phyloP scores from a whole-genome alignment of 768 basidiomycete genomes.

The Calocybe indica region DNA sequence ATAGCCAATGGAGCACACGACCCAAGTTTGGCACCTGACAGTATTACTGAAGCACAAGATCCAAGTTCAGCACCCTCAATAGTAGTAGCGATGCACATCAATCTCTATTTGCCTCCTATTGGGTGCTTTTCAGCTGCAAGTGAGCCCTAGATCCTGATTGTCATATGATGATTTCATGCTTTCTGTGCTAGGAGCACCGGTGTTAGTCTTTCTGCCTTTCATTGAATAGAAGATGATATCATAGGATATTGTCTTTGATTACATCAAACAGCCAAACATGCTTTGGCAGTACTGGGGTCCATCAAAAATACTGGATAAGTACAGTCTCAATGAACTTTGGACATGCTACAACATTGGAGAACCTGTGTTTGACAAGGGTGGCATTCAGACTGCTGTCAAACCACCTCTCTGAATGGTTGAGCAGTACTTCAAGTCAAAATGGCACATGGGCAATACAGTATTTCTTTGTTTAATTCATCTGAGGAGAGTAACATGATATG shows the following conservation, averaged over 20 bases:
- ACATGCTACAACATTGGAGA: conserved; percentile 2
- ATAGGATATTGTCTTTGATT: neutral
- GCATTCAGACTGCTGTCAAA: conserved; percentile 1
- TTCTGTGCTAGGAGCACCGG: too few species aligned
- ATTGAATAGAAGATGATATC: neutral
- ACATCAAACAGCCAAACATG: conserved; percentile 1
- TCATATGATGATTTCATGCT: too few species aligned
- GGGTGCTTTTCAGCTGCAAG: too few species aligned
- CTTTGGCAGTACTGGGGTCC: conserved; percentile 4
- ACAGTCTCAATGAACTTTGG: neutral
- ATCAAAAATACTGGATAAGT: conserved; percentile 1
- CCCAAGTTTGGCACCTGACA: too few species aligned
- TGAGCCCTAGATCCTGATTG: too few species aligned
- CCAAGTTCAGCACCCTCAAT: too few species aligned
- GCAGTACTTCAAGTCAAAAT: conserved; percentile 2
- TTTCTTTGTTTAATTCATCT: neutral
- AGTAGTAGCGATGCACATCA: too few species aligned
- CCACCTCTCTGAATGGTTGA: conserved; percentile 5
- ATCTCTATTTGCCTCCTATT: too few species aligned
- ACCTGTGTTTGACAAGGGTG: neutral
- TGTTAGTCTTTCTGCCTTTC: too few species aligned
- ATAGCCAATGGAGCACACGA: too few species aligned
- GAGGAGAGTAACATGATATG: neutral
- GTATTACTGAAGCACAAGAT: too few species aligned
- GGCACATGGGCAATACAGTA: neutral